These are phyloP conservation scores for Flueggea neowawraea DNA, from an alignment of 441 rosid genomes.

Conservation along the genomic window DNA sequence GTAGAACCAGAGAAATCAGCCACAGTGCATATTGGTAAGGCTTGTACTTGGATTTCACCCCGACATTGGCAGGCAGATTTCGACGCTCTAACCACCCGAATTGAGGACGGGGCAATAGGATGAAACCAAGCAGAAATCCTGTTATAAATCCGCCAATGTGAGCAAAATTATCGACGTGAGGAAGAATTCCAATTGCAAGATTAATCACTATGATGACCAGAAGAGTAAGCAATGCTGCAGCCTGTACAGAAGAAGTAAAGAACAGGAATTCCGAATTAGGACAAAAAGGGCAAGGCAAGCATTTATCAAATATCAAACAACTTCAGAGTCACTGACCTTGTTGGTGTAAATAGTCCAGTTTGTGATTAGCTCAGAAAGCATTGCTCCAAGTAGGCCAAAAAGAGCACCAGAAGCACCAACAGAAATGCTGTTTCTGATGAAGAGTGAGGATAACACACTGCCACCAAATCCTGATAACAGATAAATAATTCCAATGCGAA, in stretches of 20 bases:
- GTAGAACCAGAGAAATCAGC: slow-evolving; percentile 38
- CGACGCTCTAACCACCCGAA: slow-evolving; percentile 1
- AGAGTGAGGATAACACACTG: slow-evolving; percentile 67
- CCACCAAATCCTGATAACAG: slow-evolving; percentile 79
- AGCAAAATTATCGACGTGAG: slow-evolving; percentile 4
- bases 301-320: neutral
- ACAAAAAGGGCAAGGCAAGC: neutral
- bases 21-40: slow-evolving; percentile 53
- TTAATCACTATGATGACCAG: slow-evolving; percentile 1
- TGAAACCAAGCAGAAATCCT: slow-evolving; percentile 2
- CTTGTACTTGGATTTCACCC: slow-evolving; percentile 54
- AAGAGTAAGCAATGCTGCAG: slow-evolving; percentile 5
- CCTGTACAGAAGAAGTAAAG: slow-evolving; percentile 6
- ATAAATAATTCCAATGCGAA: slow-evolving; percentile 61
- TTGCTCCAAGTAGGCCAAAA: slow-evolving; percentile 87
- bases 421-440: slow-evolving; percentile 52
- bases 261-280: slow-evolving; percentile 2
- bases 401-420: slow-evolving; percentile 95
- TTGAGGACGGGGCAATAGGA: slow-evolving; percentile 1
- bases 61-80: slow-evolving; percentile 10
- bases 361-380: slow-evolving; percentile 80
- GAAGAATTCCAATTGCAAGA: slow-evolving; percentile 3
- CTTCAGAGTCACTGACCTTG: slow-evolving; percentile 41
- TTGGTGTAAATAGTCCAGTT: slow-evolving; percentile 82
- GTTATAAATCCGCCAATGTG: slow-evolving; percentile 3